Evolutionary conservation across 306 rosid genomes (phyloP), one percentile per base, ranked within the genome.

Genomic region (Acacia confusa): DNA sequence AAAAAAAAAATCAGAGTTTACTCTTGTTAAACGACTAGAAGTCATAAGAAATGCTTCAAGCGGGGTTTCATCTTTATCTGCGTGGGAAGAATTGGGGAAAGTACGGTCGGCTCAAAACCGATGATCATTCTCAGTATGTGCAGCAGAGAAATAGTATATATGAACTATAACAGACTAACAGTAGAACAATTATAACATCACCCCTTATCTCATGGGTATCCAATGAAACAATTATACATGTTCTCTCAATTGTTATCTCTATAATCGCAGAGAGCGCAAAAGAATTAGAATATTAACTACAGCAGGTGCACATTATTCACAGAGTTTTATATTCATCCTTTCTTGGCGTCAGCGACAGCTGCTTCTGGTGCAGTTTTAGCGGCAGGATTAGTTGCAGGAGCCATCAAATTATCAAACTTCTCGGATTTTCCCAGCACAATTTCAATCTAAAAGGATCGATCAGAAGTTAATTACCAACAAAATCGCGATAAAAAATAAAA

Each of bases 351-450:
- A 44, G 55, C 88, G 44, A 80, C 78, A 44, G 68, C 86, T 70
- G 86, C 68, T 82, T 89, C 90, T 53, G 89, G 72, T 67, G 83
- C 88, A 69, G 79, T 76, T 55, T 82, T 40, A 24, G 72, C 27
- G 4, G 89, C 85, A 74, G 90, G 81, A 66, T 81, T 71, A 20
- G 66, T 36, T 5, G 88, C 86, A 74, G 90, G 79, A 70, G 82
- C 73, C 95, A 93, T 88, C 75, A 89, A 79, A 41, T 85, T 64
- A 79, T 95, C 98, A 79, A 93, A 95, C 82, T 92, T 93, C 75
- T 93, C 98, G 22, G 98, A 93, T 89, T 93, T 95, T 53, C 89
- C 97, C 86, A 95, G 90, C 86, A 92, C 91, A 83, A 95, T 95
- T 82, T 95, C 99, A 83, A 95, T 95, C 99, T 95, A 41, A 20